phyloP scores from a whole-genome alignment of 495 filamentous ascomycete genomes.

The Tuber melanosporum region DNA sequence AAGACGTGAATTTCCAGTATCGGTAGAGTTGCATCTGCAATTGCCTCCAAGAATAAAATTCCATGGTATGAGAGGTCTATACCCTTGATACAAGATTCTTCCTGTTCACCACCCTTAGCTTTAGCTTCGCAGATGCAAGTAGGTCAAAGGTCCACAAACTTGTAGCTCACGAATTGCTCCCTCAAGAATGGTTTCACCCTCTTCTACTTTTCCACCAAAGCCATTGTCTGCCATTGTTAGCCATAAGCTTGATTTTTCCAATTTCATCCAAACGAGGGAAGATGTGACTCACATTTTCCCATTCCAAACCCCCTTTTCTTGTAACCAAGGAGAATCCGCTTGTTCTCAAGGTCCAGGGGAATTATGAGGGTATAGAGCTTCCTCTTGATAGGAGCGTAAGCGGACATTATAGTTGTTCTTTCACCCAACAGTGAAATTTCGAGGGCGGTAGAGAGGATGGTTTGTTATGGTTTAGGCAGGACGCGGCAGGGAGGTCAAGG shows the following conservation, averaged over 20 bases:
- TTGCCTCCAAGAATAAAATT: conserved; percentile 37
- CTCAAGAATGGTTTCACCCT: conserved; percentile 32
- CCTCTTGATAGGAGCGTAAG: conserved; percentile 20
- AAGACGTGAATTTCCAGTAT: conserved; percentile 39
- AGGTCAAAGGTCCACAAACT: conserved; percentile 7
- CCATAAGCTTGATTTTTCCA: not conserved
- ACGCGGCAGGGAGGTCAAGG: not conserved
- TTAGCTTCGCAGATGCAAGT: not conserved
- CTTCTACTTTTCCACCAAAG: conserved; percentile 42
- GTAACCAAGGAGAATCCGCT: conserved; percentile 33
- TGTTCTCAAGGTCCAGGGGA: conserved; percentile 18
- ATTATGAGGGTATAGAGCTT: conserved; percentile 41
- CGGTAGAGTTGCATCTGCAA: conserved; percentile 26
- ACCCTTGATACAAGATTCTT: conserved; percentile 37
- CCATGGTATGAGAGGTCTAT: conserved; percentile 32
- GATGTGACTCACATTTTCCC: conserved; percentile 35
- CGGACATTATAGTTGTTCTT: conserved; percentile 10
- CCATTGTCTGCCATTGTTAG: conserved; percentile 33
- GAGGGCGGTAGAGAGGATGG: not conserved
- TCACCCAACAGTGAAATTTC: not conserved
- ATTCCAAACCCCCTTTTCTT: conserved; percentile 39
- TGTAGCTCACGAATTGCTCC: conserved; percentile 40
- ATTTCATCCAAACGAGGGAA: conserved; percentile 12
- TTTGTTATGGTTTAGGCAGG: not conserved
- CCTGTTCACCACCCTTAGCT: conserved; percentile 11